Base-by-base conservation (phyloP, 192 early-diverging fungal genomes). In the Backusella australiensis region DNA sequence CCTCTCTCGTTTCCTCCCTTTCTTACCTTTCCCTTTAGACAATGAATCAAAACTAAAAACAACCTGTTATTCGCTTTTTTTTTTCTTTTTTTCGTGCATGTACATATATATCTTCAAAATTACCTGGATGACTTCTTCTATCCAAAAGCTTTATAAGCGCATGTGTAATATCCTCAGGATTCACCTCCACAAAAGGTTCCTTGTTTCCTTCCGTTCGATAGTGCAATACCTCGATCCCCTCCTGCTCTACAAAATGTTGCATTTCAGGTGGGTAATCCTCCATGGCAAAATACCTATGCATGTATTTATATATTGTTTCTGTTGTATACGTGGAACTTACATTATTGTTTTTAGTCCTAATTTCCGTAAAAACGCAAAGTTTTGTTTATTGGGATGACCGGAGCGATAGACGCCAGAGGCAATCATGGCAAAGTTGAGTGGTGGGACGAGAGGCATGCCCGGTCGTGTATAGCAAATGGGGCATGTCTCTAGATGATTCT, bases 401-500 rank as follows among this genome's bases (percentile, higher is more conserved):
- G 96, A 96, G 6, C 98, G 88, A 85, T 98, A 99, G 36, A 99
- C 91, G 11, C 95, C 96, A 14, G 92, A 90, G 4, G 92, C 91
- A 7, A 99, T 94, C 91, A 98, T 94, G 34, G 93, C 93, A 86
- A 99, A 99, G 85, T 97, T 97, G 36, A 96, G 84, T 29, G 96
- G 95, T 1, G 97, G 97, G 0, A 98, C 96, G 15, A 98, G 80
- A 9, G 91, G 83, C 26, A 79, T 77, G 38, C 77, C 78, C 19
- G 86, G 82, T 32, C 80, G 79, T 36, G 81, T 84, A 73, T 82
- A 77, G 44, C 80, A 81, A 29, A 81, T 72, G 67, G 59, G 17
- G 46, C 80, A 81, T 21, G 74, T 67, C 7, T 79, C 78, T 65
- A 68, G 34, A 49, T 71, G 70, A 49, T 19, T 36, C 12, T 49